Evolutionary conservation across 2,329 filamentous ascomycete genomes (phyloP).

Genomic region (Trichoderma citrinoviride): DNA sequence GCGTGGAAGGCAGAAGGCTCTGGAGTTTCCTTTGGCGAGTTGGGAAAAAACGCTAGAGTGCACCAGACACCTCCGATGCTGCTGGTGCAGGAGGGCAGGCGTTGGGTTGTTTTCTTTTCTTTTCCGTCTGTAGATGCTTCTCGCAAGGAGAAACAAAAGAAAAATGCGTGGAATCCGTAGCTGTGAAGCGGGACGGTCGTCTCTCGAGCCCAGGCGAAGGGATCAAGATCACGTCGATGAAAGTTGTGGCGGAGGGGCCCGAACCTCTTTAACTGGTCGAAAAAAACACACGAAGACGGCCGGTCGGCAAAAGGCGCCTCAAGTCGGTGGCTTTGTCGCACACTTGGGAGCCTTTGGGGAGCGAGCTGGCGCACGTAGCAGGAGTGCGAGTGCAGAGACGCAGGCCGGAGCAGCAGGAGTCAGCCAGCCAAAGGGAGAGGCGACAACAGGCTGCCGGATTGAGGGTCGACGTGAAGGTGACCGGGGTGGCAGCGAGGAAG

Average conservation of each 20-base stretch:
- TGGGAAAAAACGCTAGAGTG: not conserved
- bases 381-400: slow-evolving; percentile 2
- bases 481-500: slow-evolving; percentile 15
- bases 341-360: slow-evolving; percentile 2
- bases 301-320: slow-evolving; percentile 18
- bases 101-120: not conserved
- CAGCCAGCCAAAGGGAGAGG: slow-evolving; percentile 13
- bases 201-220: slow-evolving; percentile 21
- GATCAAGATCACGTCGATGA: slow-evolving; percentile 23
- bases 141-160: slow-evolving; percentile 1
- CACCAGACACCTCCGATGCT: not conserved
- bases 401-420: slow-evolving; percentile 12
- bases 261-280: slow-evolving; percentile 5
- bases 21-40: not conserved
- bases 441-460: slow-evolving; percentile 14
- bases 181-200: slow-evolving; percentile 22
- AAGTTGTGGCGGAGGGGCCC: slow-evolving; percentile 16
- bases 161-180: slow-evolving; percentile 10
- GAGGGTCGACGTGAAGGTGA: slow-evolving; percentile 12
- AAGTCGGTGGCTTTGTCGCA: slow-evolving; percentile 14
- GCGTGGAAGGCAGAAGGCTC: not conserved
- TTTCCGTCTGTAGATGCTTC: not conserved
- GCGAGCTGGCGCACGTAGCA: slow-evolving; percentile 10
- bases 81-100: not conserved
- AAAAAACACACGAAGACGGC: slow-evolving; percentile 5